Evolutionary conservation across 2,329 filamentous ascomycete species (phyloP).

Genomic region (Knufia petricola): DNA sequence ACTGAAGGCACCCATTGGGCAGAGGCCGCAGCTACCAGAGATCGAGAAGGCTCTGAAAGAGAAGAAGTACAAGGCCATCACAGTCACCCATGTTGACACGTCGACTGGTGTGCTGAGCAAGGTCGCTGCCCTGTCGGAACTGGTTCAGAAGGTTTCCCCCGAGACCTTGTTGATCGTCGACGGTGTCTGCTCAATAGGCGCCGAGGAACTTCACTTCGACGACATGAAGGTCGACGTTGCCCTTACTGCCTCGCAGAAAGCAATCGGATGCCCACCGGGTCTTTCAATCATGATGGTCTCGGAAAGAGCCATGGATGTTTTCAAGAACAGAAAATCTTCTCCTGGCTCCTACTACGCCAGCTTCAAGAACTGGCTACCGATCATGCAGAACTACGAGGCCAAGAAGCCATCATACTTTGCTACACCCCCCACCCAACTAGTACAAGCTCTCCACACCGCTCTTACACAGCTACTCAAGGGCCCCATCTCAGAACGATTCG

Average conservation of each 20-base stretch:
- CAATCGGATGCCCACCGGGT: slow-evolving; percentile 88
- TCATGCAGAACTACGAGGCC: slow-evolving; percentile 98
- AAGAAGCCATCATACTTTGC: slow-evolving; percentile 98
- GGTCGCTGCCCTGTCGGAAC: slow-evolving; percentile 69
- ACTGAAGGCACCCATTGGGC: slow-evolving; percentile 79
- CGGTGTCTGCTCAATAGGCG: slow-evolving; percentile 92
- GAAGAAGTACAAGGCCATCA: slow-evolving; percentile 89
- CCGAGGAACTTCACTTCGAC: slow-evolving; percentile 92
- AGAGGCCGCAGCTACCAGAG: slow-evolving; percentile 73
- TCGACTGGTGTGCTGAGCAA: slow-evolving; percentile 93
- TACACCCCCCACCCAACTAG: slow-evolving; percentile 85
- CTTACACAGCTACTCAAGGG: slow-evolving; percentile 75
- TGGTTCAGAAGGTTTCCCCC: slow-evolving; percentile 78
- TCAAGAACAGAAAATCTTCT: slow-evolving; percentile 70
- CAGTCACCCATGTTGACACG: slow-evolving; percentile 94
- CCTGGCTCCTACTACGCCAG: slow-evolving; percentile 88
- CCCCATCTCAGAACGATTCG: slow-evolving; percentile 74
- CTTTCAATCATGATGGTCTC: slow-evolving; percentile 92
- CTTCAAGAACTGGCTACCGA: slow-evolving; percentile 94
- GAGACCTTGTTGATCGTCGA: slow-evolving; percentile 88
- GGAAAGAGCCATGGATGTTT: slow-evolving; percentile 69
- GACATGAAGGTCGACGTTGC: slow-evolving; percentile 89
- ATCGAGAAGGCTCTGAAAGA: slow-evolving; percentile 80
- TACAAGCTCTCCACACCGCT: slow-evolving; percentile 85
- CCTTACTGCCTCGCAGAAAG: slow-evolving; percentile 91